Base-by-base conservation (phyloP, 2,329 filamentous ascomycete species). In the Cladophialophora carrionii region DNA sequence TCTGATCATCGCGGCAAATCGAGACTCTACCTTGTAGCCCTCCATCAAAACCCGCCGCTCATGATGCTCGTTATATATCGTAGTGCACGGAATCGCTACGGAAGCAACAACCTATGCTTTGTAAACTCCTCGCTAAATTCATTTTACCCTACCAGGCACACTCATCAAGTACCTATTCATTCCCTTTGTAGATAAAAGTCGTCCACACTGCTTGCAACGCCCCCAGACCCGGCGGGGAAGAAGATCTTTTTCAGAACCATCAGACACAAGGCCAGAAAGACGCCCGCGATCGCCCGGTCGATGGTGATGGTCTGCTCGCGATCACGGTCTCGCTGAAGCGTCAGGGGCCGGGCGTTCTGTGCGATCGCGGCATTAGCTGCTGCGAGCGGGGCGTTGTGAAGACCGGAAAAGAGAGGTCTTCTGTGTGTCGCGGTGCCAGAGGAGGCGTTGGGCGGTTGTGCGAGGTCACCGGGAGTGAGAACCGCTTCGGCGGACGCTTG, bases 211-310 rank as follows among this genome's bases (percentile, higher is more conserved):
- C 17, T 29, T 59, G 26, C 62, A 57, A 56, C 49, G 34, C 48
- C 63, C 12, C 43, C 58, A 34, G 52, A n/a, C 14, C 69, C 67
- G 6, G 68, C 67, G 24, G 69, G 70, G 57, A 70, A 72, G 55
- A 73, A 71, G 22, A 84, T 76, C 63, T 82, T 82, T 62, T 80
- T 81, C 26, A 85, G 68, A 3, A 96, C 79, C 81, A 96, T 85
- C 24, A 90, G 85, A 3, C 88, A 79, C 22, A 96, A 79, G 29
- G 90, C 81, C 14, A 91, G 82, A 0, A 91, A 80, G 20, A 96
- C 78, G 6, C 86, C 88, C 24, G 88, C 86, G 70, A 96, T 96
- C 43, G 88, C 85, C 68, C 90, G 86, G 76, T 96, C 93, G 20
- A 96, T 82, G 90, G 91, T 96, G 12, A 87, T 60, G 14, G 62